Percentiles rank a stretch among this genome's conserved stretches.
Evolutionary conservation across 202 grass and related monocot genomes (phyloP).

Genomic region (Schoenoplectus tabernaemontani): DNA sequence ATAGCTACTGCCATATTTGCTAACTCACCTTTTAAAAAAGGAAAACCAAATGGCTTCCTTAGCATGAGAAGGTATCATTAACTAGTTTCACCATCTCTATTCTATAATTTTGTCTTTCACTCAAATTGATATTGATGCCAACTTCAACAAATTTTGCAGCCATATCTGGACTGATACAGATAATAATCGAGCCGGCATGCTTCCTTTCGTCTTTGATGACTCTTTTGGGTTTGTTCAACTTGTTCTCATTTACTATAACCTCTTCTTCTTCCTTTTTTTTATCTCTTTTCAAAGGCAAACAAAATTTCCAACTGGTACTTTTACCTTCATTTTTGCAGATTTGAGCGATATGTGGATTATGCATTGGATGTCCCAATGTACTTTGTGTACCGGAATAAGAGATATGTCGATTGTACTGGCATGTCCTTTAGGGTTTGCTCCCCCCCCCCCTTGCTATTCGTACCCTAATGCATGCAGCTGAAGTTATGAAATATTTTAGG

Average conservation of each 20-base stretch:
- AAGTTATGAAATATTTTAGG: not conserved
- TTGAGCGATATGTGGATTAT: slow-evolving; percentile 92
- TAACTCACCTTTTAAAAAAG: slow-evolving; percentile 96
- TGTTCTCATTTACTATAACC: not conserved
- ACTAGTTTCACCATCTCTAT: not conserved
- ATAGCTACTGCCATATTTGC: slow-evolving; percentile 97
- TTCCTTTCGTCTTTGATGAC: slow-evolving; percentile 92
- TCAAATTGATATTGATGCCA: slow-evolving; percentile 15
- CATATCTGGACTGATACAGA: slow-evolving; percentile 98
- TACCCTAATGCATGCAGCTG: not conserved
- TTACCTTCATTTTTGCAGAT: slow-evolving; percentile 40
- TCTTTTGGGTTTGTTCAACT: slow-evolving; percentile 66
- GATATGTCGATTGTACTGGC: slow-evolving; percentile 82
- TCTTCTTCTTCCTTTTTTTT: not conserved
- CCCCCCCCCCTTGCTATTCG: not conserved
- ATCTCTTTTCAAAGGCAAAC: too few relatives aligned
- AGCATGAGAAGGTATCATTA: slow-evolving; percentile 84
- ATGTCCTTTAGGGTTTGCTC: slow-evolving; percentile 85
- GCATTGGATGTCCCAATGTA: slow-evolving; percentile 96
- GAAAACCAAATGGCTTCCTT: slow-evolving; percentile 95
- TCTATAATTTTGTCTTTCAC: not conserved
- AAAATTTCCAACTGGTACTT: slow-evolving; percentile 13
- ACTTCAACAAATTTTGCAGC: slow-evolving; percentile 36
- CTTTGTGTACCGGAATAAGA: slow-evolving; percentile 94
- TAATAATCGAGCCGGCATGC: slow-evolving; percentile 91